Base-by-base conservation (phyloP, 2,329 filamentous ascomycete genomes). In the Penicillium sp. region DNA sequence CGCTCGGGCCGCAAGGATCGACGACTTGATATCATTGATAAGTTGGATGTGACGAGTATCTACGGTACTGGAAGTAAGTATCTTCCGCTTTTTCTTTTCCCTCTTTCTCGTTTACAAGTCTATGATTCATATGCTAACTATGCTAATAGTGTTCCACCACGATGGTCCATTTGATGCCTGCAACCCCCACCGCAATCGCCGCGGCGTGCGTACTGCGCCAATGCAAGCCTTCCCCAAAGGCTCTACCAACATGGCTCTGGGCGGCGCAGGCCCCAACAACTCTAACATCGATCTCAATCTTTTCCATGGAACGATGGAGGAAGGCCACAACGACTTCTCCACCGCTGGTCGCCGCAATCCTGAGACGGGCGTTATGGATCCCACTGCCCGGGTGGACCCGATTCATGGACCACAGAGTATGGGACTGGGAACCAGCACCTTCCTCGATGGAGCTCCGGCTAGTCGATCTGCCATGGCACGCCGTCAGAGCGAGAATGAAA, bases 81-180 rank as follows among this genome's bases (percentile, higher is more conserved):
- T 34, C 11, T 7, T 41, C 27, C 41, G 25, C n/a, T 33, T 27
- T 34, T 23, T 2, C 8, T n/a, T 31, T 16, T 5, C 5, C 1
- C n/a, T 16, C 2, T 34, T 10, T n/a, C 13, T 29, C 16, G 21
- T n/a, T 34, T 10, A 10, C 33, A 8, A 36, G 8, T 6, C 16
- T 19, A 15, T 9, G 23, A 19, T n/a, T 29, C n/a, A 8, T 60
- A 46, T 60, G 6, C 48, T 58, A 36, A 53, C 33, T n/a, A 8
- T 5, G 15, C 8, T 21, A 33, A 13, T 68, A 96, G 92, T 96
- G 65, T 96, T 97, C 76, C 94, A 99, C 69, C 94, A 99, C 70
- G 94, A 97, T 69, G 94, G 94, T 0, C 94, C 94, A 5, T 99
- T 97, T 68, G 94, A 99, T 75, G 94, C 94, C 21, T 90, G 94